Evolutionary conservation across 345 rosid genomes (phyloP).

Genomic region (Arabis alpina): DNA sequence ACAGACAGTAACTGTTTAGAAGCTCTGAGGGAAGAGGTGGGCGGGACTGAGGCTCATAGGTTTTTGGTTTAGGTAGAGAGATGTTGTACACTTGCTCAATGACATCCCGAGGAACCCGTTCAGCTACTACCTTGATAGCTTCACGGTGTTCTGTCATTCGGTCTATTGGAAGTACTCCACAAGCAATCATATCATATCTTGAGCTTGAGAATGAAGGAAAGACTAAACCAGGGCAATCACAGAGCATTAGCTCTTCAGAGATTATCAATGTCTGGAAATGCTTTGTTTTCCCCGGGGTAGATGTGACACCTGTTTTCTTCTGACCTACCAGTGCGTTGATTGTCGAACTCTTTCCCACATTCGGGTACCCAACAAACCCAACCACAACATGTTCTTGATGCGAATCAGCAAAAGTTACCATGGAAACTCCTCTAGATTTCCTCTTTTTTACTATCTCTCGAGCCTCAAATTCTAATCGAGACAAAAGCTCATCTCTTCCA

Average conservation of each 20-base stretch:
- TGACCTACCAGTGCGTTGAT: conserved; percentile 95
- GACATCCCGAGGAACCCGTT: conserved; percentile 64
- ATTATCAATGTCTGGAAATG: conserved; percentile 91
- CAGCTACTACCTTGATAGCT: conserved; percentile 88
- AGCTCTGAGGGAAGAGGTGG: conserved; percentile 83
- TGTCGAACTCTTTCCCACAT: conserved; percentile 94
- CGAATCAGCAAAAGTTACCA: conserved; percentile 37
- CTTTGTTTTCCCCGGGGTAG: conserved; percentile 95
- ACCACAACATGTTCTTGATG: conserved; percentile 56
- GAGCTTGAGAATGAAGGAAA: conserved; percentile 95
- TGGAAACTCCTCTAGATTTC: conserved; percentile 45
- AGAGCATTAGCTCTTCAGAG: conserved; percentile 76
- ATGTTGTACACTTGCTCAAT: conserved; percentile 79
- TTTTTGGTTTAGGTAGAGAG: conserved; percentile 79
- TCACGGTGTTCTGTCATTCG: conserved; percentile 90
- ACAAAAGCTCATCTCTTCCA: conserved; percentile 84
- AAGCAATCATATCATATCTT: conserved; percentile 88
- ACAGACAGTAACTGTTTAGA: conserved; percentile 73
- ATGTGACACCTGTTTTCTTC: conserved; percentile 90
- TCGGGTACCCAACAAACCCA: conserved; percentile 95
- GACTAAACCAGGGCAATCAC: conserved; percentile 93
- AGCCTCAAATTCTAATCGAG: conserved; percentile 70
- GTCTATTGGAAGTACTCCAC: conserved; percentile 91
- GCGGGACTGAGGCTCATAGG: conserved; percentile 74
- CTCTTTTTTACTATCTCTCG: conserved; percentile 69